phyloP scores from a whole-genome alignment of 164 flowering plant genomes.

The Tinospora cordifolia region DNA sequence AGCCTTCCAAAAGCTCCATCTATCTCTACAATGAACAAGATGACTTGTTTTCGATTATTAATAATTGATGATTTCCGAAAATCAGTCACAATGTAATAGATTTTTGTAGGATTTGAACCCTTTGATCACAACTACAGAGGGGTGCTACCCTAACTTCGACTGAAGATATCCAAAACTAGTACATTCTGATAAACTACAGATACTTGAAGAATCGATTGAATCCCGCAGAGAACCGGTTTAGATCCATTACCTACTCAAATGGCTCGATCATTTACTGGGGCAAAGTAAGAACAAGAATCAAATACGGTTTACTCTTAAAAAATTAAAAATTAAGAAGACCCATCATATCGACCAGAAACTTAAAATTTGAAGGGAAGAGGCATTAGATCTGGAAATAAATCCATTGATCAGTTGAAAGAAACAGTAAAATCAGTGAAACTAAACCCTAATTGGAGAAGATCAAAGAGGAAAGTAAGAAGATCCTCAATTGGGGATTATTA shows the following conservation, averaged over 20 bases:
- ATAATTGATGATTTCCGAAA: background rate
- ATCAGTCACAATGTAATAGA: background rate
- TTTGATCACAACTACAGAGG: background rate
- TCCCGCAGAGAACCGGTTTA: background rate
- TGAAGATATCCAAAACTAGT: background rate
- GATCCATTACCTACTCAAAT: background rate
- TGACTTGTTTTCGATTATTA: background rate
- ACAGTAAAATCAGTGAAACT: slow-evolving; percentile 3
- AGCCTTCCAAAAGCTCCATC: background rate
- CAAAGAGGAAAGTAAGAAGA: slow-evolving; percentile 8
- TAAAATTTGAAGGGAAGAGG: background rate
- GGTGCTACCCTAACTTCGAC: background rate
- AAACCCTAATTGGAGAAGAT: slow-evolving; percentile 14
- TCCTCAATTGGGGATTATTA: background rate
- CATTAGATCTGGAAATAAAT: background rate
- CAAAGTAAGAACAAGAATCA: background rate
- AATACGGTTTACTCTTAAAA: no score
- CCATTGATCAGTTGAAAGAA: background rate
- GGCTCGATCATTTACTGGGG: background rate
- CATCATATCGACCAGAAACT: background rate
- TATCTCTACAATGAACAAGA: background rate
- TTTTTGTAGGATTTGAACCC: background rate
- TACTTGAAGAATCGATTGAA: background rate
- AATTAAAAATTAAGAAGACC: background rate
- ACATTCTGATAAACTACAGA: background rate